Percentiles rank a stretch among this genome's conserved stretches.
phyloP scores from a whole-genome alignment of 2,329 filamentous ascomycete genomes.

The Coniochaeta sp. region DNA sequence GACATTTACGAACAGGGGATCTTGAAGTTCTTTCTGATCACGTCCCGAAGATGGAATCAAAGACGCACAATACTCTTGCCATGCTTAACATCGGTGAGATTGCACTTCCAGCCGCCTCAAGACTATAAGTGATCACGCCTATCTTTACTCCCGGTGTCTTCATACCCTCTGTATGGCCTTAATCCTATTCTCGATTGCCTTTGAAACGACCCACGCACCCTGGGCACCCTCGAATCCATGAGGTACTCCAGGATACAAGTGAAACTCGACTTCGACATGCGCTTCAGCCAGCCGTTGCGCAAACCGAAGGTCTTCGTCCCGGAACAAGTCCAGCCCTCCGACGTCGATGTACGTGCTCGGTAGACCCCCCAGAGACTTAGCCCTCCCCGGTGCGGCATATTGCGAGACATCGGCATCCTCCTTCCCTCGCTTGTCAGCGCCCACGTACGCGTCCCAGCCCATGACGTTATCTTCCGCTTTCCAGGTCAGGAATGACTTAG shows the following conservation, averaged over 20 bases:
- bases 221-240: conserved; percentile 25
- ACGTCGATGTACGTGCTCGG: conserved; percentile 30
- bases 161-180: conserved; percentile 7
- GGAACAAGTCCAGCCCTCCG: conserved; percentile 29
- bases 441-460: conserved; percentile 18
- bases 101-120: not conserved
- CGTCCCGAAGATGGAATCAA: too few relatives aligned
- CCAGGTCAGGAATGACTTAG: conserved; percentile 13
- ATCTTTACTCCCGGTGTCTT: not conserved
- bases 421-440: conserved; percentile 3
- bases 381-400: conserved; percentile 17
- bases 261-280: conserved; percentile 28
- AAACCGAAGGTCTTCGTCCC: conserved; percentile 23
- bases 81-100: too few relatives aligned
- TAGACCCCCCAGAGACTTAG: conserved; percentile 16
- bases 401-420: conserved; percentile 6
- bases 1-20: too few relatives aligned
- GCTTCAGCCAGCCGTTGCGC: conserved; percentile 21
- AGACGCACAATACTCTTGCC: too few relatives aligned
- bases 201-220: conserved; percentile 7
- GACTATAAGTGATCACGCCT: not conserved
- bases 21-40: not conserved
- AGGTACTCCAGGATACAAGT: conserved; percentile 30
- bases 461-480: conserved; percentile 11
- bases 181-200: conserved; percentile 15